Base-by-base conservation (phyloP, 768 basidiomycete genomes). In the Pleurotus salmoneostramineus region DNA sequence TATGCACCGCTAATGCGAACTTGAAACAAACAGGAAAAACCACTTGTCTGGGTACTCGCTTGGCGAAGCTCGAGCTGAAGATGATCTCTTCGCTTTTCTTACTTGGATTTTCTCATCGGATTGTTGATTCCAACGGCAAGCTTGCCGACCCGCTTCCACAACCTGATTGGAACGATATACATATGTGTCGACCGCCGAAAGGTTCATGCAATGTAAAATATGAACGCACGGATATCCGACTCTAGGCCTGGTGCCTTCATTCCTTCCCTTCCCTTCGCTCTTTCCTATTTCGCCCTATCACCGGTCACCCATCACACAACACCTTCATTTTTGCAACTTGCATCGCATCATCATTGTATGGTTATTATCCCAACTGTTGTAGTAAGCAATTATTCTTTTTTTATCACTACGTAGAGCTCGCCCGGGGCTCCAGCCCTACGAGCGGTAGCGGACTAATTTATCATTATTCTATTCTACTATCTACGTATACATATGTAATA, bases 91-190 rank as follows among this genome's bases (percentile, higher is more conserved):
- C 88, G 55, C 80, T 88, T 75, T 79, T 90, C 66, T 69, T 89
- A 21, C 72, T 89, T 49, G 83, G 83, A 32, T 88, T 84, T 66
- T 80, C 81, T 60, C 81, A 85, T 66, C 71, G 70, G 44, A 71
- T 85, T 58, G 81, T 89, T 11, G 83, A 89, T 65, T 69, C 69
- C 36, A 66, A 62, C 31, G 89, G 86, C 36, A 71, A 73, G 61
- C 70, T 70, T 5, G 72, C 75, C 5, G 67, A 69, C 55, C 68
- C 72, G 21, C 71, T 76, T 7, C 87, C 88, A 35, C 75, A 68
- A 37, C 89, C 89, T 7, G 86, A 91, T 65, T 91, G 89, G 89
- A 91, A 91, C 69, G 88, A 91, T 66, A 81, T 81, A 58, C 76
- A 89, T 44, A 72, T 83, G 57, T 89, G 88, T 69, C 80, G 84